Conservation (phyloP, 352 stramenopile species). For the Phytophthora colocasiae region DNA sequence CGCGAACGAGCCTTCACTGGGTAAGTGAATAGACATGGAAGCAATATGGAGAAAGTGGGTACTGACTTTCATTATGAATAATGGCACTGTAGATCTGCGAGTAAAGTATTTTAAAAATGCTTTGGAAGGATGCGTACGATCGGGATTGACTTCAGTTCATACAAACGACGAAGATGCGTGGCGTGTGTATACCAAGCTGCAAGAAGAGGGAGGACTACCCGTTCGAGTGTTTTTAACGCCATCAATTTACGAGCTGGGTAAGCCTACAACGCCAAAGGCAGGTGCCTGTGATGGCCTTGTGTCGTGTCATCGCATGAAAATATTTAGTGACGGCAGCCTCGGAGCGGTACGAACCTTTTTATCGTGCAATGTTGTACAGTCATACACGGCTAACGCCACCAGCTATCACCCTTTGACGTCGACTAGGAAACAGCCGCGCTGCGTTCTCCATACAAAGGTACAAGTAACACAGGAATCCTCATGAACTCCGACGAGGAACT, state of each 20-base stretch:
- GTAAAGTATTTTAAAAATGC: conserved; percentile 67
- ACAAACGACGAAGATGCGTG: conserved; percentile 88
- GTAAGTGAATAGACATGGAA: conserved; percentile 27
- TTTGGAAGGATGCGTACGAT: conserved; percentile 70
- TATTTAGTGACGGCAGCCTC: conserved; percentile 90
- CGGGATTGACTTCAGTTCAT: conserved; percentile 85
- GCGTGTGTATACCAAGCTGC: conserved; percentile 81
- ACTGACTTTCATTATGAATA: neutral
- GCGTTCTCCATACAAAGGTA: conserved; percentile 67
- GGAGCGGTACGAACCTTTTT: conserved; percentile 58
- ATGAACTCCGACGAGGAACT: conserved; percentile 81
- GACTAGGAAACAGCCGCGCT: conserved; percentile 86
- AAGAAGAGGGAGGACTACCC: conserved; percentile 57
- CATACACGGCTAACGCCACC: neutral
- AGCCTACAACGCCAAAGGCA: conserved; percentile 48
- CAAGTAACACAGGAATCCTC: conserved; percentile 78
- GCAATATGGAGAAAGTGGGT: neutral
- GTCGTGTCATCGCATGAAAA: conserved; percentile 87
- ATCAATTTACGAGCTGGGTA: conserved; percentile 67
- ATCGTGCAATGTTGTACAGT: neutral
- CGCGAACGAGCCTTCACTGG: conserved; percentile 69
- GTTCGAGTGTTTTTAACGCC: conserved; percentile 85
- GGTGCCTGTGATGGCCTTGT: conserved; percentile 60
- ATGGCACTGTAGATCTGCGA: conserved; percentile 49
- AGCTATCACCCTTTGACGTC: conserved; percentile 3